phyloP scores from a whole-genome alignment of 345 rosid species.

The Xanthoceras sorbifolium region DNA sequence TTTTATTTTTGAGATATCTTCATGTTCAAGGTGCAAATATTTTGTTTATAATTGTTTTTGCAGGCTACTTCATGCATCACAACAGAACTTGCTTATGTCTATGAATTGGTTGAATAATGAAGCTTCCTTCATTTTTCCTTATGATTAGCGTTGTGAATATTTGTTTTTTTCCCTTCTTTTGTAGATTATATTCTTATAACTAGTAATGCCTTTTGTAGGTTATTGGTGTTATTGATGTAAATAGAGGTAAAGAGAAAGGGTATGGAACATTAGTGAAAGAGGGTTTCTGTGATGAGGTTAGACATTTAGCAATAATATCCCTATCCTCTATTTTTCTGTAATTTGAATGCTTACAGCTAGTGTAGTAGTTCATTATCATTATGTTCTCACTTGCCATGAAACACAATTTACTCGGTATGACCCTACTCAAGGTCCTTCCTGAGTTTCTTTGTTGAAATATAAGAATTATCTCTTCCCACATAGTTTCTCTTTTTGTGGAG shows the following conservation, averaged over 20 bases:
- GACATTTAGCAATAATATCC: neutral
- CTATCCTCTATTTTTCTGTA: neutral
- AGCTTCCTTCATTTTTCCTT: constrained; percentile 3
- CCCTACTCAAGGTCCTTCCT: neutral
- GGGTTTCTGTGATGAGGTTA: constrained; percentile 92
- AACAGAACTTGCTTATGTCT: constrained; percentile 80
- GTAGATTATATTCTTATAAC: neutral
- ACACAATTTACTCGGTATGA: neutral
- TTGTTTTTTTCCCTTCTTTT: neutral
- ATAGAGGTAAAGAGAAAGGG: constrained; percentile 81
- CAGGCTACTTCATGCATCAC: constrained; percentile 77
- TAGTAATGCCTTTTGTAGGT: constrained; percentile 46
- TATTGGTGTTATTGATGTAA: constrained; percentile 83
- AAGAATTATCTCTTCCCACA: neutral
- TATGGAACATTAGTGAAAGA: constrained; percentile 88
- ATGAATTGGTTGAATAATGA: constrained; percentile 73
- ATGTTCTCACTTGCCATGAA: neutral
- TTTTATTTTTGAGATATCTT: constrained; percentile 5
- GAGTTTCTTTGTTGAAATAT: neutral
- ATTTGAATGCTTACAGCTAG: neutral
- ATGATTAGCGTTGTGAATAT: neutral
- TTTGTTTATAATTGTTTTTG: constrained; percentile 18
- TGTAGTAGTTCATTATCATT: neutral
- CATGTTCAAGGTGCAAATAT: neutral
- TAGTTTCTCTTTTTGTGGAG: neutral